Conservation (phyloP, 148 eudicot species). For the Vaccinium myrtillus region DNA sequence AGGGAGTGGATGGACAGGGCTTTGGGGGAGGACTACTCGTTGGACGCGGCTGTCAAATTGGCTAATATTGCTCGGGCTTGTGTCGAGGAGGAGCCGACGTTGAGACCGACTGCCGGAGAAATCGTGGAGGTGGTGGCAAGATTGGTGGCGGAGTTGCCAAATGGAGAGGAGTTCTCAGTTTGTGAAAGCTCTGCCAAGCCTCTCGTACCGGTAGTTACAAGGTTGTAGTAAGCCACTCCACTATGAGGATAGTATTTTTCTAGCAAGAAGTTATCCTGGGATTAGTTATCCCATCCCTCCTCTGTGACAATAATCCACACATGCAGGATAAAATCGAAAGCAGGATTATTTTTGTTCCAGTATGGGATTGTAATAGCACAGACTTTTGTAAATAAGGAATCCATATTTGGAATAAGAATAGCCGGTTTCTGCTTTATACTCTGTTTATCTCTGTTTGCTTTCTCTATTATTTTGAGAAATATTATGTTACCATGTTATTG, state of each 20-base stretch:
- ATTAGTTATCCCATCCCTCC: background rate
- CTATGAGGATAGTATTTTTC: background rate
- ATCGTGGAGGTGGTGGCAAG: conserved; percentile 70
- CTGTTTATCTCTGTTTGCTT: background rate
- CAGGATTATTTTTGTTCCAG: background rate
- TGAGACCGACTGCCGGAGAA: conserved; percentile 74
- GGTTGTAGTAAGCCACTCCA: background rate
- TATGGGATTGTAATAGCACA: no score
- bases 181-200: conserved; percentile 44
- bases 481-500: no score
- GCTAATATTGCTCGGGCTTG: conserved; percentile 76
- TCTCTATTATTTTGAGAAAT: background rate
- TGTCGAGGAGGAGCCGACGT: conserved; percentile 52
- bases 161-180: conserved; percentile 29
- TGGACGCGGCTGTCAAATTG: conserved; percentile 56
- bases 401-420: background rate
- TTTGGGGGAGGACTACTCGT: conserved; percentile 64
- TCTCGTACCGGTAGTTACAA: conserved; percentile 21
- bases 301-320: background rate
- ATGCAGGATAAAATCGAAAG: background rate
- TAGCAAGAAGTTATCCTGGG: background rate
- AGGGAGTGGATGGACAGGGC: conserved; percentile 73
- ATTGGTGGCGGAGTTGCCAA: conserved; percentile 52
- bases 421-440: background rate
- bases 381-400: background rate